Base-by-base conservation (phyloP, 352 stramenopile species). In the Hyaloperonospora brassicae region DNA sequence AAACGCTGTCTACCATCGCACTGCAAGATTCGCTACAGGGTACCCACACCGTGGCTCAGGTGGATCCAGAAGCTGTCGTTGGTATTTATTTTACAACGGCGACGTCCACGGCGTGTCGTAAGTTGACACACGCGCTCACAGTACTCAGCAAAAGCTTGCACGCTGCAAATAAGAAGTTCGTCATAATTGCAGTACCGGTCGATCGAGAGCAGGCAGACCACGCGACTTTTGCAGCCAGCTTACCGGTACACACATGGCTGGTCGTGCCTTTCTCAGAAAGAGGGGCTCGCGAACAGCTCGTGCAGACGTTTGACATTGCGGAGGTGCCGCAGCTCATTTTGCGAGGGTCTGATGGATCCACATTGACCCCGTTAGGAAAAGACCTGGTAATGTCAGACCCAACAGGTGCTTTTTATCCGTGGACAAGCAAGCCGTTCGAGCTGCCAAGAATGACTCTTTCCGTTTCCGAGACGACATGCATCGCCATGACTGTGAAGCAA, bases 21-120 rank as follows among this genome's bases (percentile, higher is more conserved):
- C 50, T 94, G 11, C 59, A 86, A 23, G 84, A 94, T 60, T 83
- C 80, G 17, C 44, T 92, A 11, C 84, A 93, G 52, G 79, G 81
- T 11, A 89, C 50, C 27, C 76, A 87, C 41, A 75, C 55, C 5
- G 60, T 94, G 31, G 61, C 77, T 17, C 48, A 63, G 30, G 70
- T 92, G 30, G 54, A 79, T 23, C 38, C 68, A 3, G 62, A 81
- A 22, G 62, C 80, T 24, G 72, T 93, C 5, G 70, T 93, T 34
- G 79, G 77, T 10, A 79, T 94, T 24, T 90, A 89, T 58, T 93
- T 94, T 54, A 66, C 75, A 1, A 62, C 72, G 35, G 68, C 66
- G 0, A 76, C 64, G 21, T 84, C 68, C 44, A 45, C 49, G 9
- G 55, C 61, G 13, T 91, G 82, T 48, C 71, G 67, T 42, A 66